Evolutionary conservation across 2,329 filamentous ascomycete genomes (phyloP), one percentile per base, ranked within the genome.

Genomic region (Pseudogymnoascus sp.): DNA sequence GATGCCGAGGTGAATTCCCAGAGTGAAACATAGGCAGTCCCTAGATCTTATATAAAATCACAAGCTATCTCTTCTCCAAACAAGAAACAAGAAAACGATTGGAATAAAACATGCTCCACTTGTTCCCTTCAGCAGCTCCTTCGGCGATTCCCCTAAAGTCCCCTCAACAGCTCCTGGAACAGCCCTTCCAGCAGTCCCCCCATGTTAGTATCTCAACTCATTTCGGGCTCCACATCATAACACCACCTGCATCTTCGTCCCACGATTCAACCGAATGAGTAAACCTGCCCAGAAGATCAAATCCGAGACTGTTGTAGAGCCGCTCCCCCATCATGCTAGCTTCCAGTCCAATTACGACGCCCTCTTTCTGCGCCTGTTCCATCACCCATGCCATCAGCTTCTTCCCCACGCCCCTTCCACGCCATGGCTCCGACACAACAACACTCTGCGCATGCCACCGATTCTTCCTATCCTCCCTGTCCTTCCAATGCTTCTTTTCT

Each of bases 391-490:
- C 61, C 68, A 71, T 69, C 28, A 71, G 58, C 54, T 14, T 64
- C 65, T 64, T 68, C 57, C 69, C 69, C 57, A 68, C 62, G 2
- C 66, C 66, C 62, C 47, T 63, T 18, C 68, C 60, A 36, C 68
- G 68, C 43, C 62, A 70, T 28, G 64, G 62, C 25, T 57, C 28
- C 2, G 30, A 18, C 16, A 71, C 63, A 43, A 68, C 68, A 14
- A 66, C 60, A 60, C 64, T 67, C 63, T 64, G 61, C 14, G 60
- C 64, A 66, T 68, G 62, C 69, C 69, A 71, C 41, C 68, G 57
- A 63, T 64, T 64, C 33, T 59, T 59, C 61, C 67, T 65, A 38
- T 67, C 64, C 9, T 47, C 38, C 12, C 41, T 30, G n/a, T 20
- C 28, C 9, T 62, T 57, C 66, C 68, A 70, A 61, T 67, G 60